A percentile compares a stretch with the other conserved stretches of the same genome.
Evolutionary conservation across 805 yeast species (phyloP).

Genomic region (Metschnikowia lachancei): DNA sequence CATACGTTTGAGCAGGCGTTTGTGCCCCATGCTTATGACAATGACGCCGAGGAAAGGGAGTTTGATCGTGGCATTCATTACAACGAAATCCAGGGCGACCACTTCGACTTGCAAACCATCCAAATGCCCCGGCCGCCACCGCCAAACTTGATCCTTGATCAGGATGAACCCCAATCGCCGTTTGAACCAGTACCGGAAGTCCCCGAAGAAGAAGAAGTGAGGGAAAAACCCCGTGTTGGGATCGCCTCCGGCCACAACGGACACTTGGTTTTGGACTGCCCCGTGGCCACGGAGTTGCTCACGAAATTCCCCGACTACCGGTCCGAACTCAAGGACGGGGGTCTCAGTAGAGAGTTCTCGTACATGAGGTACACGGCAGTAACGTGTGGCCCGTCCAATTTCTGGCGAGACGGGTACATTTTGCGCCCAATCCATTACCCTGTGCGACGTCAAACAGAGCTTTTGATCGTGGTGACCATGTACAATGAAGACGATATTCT

Average conservation of each 20-base stretch:
- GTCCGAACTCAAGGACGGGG: slow-evolving; percentile 35
- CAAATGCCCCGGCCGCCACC: slow-evolving; percentile 22
- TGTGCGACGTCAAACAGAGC: slow-evolving; percentile 52
- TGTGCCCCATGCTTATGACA: slow-evolving; percentile 43
- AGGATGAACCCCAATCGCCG: slow-evolving; percentile 25
- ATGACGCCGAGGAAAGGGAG: slow-evolving; percentile 40
- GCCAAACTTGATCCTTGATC: slow-evolving; percentile 10
- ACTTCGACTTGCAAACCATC: slow-evolving; percentile 38
- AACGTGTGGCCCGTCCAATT: slow-evolving; percentile 67
- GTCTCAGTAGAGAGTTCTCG: slow-evolving; percentile 52
- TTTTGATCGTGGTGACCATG: slow-evolving; percentile 62
- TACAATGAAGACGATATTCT: slow-evolving; percentile 65
- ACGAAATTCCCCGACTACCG: slow-evolving; percentile 41
- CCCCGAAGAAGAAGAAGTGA: slow-evolving; percentile 33
- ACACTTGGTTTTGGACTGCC: slow-evolving; percentile 83
- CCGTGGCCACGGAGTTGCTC: slow-evolving; percentile 70
- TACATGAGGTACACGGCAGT: slow-evolving; percentile 64
- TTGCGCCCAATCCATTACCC: slow-evolving; percentile 56
- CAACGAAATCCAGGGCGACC: slow-evolving; percentile 41
- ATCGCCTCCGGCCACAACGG: slow-evolving; percentile 48
- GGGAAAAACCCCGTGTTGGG: slow-evolving; percentile 32
- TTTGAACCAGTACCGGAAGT: slow-evolving; percentile 32
- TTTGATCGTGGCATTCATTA: slow-evolving; percentile 40
- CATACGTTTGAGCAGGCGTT: slow-evolving; percentile 36
- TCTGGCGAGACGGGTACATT: slow-evolving; percentile 52